phyloP scores from a whole-genome alignment of 1,139 yeast species.

The Kurtzmaniella natalensis region DNA sequence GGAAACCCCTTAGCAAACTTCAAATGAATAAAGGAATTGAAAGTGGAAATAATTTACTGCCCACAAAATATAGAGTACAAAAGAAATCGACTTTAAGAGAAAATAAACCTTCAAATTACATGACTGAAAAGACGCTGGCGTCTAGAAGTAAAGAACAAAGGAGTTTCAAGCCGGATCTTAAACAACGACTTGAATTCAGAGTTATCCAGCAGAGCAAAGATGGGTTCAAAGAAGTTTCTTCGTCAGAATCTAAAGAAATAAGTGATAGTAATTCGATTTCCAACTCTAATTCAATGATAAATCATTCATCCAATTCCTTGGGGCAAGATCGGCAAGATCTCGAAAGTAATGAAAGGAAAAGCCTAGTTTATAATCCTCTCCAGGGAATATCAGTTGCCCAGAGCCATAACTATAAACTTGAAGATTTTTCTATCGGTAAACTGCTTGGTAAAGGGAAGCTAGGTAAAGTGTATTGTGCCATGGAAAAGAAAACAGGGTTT shows the following conservation, averaged over 20 bases:
- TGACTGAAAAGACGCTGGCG: constrained; percentile 2
- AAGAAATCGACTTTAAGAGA: not conserved
- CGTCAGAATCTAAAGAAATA: no score
- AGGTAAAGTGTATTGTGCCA: constrained; percentile 88
- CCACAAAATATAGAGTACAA: not conserved
- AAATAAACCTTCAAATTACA: not conserved
- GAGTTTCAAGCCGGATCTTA: not conserved
- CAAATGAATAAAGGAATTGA: constrained; percentile 3
- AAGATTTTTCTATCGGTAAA: constrained; percentile 82
- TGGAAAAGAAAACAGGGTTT: constrained; percentile 69
- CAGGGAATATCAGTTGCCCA: constrained; percentile 4
- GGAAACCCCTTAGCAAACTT: constrained; percentile 6
- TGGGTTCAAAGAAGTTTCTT: not conserved
- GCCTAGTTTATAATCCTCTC: constrained; percentile 2
- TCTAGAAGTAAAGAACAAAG: not conserved
- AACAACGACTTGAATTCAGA: constrained; percentile 1
- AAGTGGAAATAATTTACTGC: not conserved
- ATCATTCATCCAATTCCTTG: no score
- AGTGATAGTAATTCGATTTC: no score
- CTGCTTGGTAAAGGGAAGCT: constrained; percentile 90
- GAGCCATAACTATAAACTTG: constrained; percentile 3
- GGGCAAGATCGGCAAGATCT: not conserved
- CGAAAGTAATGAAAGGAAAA: not conserved
- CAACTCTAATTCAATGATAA: no score
- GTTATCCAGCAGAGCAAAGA: not conserved